Evolutionary conservation across 495 filamentous ascomycete species (phyloP).

Genomic region (Hyaloscypha hepaticicola): DNA sequence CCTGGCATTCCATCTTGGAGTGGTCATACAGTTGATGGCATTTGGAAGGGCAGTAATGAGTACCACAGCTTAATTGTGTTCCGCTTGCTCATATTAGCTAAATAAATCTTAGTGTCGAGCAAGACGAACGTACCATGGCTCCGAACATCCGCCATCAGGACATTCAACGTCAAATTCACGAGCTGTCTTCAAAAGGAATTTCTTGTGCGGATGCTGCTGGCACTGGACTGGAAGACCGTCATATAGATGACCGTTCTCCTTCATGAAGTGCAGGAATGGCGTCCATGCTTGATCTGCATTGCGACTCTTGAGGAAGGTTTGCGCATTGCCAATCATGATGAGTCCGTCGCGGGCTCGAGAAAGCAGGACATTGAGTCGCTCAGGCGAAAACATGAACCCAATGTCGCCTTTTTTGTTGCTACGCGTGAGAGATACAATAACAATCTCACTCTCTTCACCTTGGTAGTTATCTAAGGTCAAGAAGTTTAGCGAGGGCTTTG

Average conservation of each 20-base stretch:
- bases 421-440: too few species aligned
- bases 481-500: too few species aligned
- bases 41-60: too few species aligned
- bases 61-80: too few species aligned
- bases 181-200: slow-evolving; percentile 40
- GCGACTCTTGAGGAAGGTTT: slow-evolving; percentile 61
- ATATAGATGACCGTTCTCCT: slow-evolving; percentile 53
- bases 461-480: too few species aligned
- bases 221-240: slow-evolving; percentile 72
- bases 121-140: slow-evolving; percentile 60
- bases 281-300: slow-evolving; percentile 62
- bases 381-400: slow-evolving; percentile 68
- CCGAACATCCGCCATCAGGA: slow-evolving; percentile 70
- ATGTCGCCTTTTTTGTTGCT: slow-evolving; percentile 62
- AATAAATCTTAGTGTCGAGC: too few species aligned
- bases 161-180: slow-evolving; percentile 59
- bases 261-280: slow-evolving; percentile 56
- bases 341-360: slow-evolving; percentile 63
- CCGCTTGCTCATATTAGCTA: too few species aligned
- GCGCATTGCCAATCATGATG: slow-evolving; percentile 68
- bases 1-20: too few species aligned
- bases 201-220: slow-evolving; percentile 57
- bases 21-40: too few species aligned
- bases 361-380: slow-evolving; percentile 70
- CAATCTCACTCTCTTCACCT: too few species aligned